Percentiles rank a stretch among this genome's conserved stretches.
Evolutionary conservation across 1,139 yeast genomes (phyloP).

Genomic region (Candida sp.): DNA sequence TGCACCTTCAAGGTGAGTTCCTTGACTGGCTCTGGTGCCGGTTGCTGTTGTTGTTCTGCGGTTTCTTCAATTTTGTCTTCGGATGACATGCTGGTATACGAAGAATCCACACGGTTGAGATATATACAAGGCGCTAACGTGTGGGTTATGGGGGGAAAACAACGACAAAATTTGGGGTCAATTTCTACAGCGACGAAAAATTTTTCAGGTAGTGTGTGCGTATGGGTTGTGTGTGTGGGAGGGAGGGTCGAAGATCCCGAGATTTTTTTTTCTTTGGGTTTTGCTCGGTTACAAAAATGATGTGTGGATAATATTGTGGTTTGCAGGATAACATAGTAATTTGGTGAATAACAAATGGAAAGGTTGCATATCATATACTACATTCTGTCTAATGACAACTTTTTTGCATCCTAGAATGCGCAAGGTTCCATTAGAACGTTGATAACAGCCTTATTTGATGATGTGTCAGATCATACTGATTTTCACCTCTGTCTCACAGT

Average conservation of each 20-base stretch:
- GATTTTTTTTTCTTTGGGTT: background rate
- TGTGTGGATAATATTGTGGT: background rate
- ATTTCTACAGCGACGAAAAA: background rate
- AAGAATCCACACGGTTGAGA: constrained; percentile 1
- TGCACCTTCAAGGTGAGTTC: constrained; percentile 32
- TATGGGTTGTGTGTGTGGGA: background rate
- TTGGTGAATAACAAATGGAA: too few relatives aligned
- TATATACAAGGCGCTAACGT: background rate
- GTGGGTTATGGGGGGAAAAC: background rate
- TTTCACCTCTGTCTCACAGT: background rate
- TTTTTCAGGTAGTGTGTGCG: constrained; percentile 1
- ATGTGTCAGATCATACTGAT: too few relatives aligned
- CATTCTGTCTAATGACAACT: fast-evolving
- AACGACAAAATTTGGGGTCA: background rate
- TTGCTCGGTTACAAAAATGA: background rate
- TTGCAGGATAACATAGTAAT: background rate
- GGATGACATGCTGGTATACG: constrained; percentile 14
- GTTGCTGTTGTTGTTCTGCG: constrained; percentile 10
- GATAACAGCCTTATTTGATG: too few relatives aligned
- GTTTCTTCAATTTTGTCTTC: constrained; percentile 12
- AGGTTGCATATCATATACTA: too few relatives aligned
- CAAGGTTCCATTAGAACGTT: too few relatives aligned
- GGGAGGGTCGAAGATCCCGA: background rate
- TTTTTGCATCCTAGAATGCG: too few relatives aligned
- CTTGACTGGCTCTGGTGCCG: constrained; percentile 17